Conservation (phyloP, 768 basidiomycete genomes). For the Podaxis pistillaris region DNA sequence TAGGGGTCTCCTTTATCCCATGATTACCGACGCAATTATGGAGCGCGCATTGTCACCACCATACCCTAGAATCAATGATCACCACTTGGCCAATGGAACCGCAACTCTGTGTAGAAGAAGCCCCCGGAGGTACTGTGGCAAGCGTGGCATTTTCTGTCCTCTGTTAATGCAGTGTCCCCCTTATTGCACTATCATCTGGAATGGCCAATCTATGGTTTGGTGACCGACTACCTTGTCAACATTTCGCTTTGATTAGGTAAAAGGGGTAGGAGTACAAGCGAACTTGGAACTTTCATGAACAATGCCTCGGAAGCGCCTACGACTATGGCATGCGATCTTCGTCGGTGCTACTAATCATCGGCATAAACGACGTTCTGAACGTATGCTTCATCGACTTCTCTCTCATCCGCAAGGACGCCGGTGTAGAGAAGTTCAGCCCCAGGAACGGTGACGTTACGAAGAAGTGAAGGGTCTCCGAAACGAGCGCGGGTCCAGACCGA, state of each 20-base stretch:
- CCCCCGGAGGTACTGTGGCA: not conserved
- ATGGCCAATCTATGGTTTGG: not conserved
- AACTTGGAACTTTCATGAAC: not conserved
- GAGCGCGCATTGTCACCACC: not conserved
- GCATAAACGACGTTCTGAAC: not conserved
- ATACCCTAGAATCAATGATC: not conserved
- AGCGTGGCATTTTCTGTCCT: not conserved
- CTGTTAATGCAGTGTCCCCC: not conserved
- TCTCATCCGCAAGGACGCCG: not conserved
- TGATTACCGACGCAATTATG: not conserved
- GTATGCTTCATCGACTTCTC: not conserved
- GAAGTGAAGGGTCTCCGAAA: constrained; percentile 2
- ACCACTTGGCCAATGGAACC: not conserved
- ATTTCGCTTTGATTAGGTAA: not conserved
- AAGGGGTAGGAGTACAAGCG: not conserved
- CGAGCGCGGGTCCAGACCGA: constrained; percentile 3
- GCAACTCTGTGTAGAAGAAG: not conserved
- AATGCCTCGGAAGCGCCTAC: not conserved
- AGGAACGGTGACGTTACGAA: constrained; percentile 6
- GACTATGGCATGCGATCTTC: not conserved
- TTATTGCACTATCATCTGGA: not conserved
- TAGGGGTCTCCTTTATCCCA: not conserved
- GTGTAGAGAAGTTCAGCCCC: not conserved
- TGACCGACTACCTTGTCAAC: not conserved
- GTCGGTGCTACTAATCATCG: not conserved